Percentiles rank a stretch among this genome's conserved stretches.
phyloP scores from a whole-genome alignment of 1,284 basidiomycete species.

The Salmacisia buchloeana region DNA sequence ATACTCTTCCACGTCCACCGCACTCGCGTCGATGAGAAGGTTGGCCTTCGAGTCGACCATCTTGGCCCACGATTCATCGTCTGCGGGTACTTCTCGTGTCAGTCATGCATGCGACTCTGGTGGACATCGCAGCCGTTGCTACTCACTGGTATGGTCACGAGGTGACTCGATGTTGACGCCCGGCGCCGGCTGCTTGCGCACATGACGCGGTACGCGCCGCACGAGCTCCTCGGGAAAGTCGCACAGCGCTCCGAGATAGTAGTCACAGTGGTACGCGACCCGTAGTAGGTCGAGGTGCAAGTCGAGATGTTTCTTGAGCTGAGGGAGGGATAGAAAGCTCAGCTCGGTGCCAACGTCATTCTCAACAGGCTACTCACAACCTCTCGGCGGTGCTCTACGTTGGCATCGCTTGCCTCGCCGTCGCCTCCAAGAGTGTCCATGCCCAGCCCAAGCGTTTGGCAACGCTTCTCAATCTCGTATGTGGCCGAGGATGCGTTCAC shows the following conservation, averaged over 20 bases:
- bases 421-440: constrained; percentile 16
- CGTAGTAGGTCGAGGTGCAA: constrained; percentile 41
- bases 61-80: constrained; percentile 35
- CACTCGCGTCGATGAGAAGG: constrained; percentile 24
- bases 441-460: constrained; percentile 16
- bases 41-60: constrained; percentile 34
- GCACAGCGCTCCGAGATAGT: constrained; percentile 40
- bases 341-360: not conserved
- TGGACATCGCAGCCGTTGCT: not conserved
- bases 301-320: constrained; percentile 39
- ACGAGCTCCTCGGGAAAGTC: constrained; percentile 45
- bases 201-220: constrained; percentile 31
- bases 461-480: constrained; percentile 18
- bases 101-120: not conserved
- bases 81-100: not conserved
- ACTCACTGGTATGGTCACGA: constrained; percentile 17
- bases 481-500: constrained; percentile 19
- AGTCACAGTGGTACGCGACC: constrained; percentile 43
- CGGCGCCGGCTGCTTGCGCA: constrained; percentile 23
- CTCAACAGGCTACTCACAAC: constrained; percentile 3
- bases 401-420: constrained; percentile 17
- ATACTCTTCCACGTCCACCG: constrained; percentile 23
- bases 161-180: constrained; percentile 22
- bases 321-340: not conserved
- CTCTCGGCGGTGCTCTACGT: constrained; percentile 21